Evolutionary conservation across 257 asterid species (phyloP), one percentile per base, ranked within the genome.

Genomic region (Gentiana macrophylla): DNA sequence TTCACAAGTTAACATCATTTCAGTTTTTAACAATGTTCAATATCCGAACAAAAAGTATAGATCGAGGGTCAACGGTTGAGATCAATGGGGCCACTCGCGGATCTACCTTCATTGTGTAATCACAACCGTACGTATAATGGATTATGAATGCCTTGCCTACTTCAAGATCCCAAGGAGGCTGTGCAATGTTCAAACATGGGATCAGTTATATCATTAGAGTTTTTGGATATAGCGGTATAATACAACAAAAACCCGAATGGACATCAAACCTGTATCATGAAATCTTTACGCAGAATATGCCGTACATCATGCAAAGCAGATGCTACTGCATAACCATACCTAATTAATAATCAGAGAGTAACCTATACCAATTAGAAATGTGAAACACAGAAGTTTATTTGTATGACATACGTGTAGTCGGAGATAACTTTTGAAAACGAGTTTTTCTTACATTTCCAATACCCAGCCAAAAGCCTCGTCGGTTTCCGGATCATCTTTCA

Each of bases 401-500:
- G 24, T 24, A 24, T 24, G 24, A 24, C 24, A 24, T 24, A 0
- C 24, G 24, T 24, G 24, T 24, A 24, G 24, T 24, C 24, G 24
- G 24, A 24, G 24, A 24, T 24, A 24, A 24, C 24, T 24, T 24
- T 24, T 24, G 24, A 24, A 24, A 24, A 24, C 24, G 24, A 24
- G 24, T 24, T 15, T 15, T 15, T 24, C 96, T 50, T 75, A 85
- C 99, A 92, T 92, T 79, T 92, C 99, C 65, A 88, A 77, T 72
- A 92, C 97, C 99, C 99, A 92, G 61, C 99, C 99, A 64, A 92
- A 92, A 51, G 83, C 91, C 68, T 83, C 77, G 72, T 92, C 99
- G 35, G 99, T 81, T 75, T 92, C 99, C 6, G 85, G 80, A 61
- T 92, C 99, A 75, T 88, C 94, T 79, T 92, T 92, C 99, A 92